phyloP scores from a whole-genome alignment of 768 basidiomycete genomes.

The Psilocybe cubensis region DNA sequence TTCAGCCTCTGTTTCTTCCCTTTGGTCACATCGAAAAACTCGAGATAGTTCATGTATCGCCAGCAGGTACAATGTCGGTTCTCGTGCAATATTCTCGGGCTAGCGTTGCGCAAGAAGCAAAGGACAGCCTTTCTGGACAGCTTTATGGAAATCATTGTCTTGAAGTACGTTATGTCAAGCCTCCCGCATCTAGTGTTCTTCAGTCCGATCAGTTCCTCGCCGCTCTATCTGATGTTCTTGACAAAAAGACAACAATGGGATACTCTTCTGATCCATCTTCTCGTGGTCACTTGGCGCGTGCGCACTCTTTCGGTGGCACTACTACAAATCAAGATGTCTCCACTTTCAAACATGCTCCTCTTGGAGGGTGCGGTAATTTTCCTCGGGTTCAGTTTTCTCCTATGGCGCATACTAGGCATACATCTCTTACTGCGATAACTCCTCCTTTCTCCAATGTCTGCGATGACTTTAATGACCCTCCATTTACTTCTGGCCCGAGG shows the following conservation, averaged over 20 bases:
- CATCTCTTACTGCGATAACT: conserved; percentile 15
- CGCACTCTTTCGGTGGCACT: neutral
- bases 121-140: conserved; percentile 62
- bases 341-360: neutral
- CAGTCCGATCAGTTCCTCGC: neutral
- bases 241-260: conserved; percentile 3
- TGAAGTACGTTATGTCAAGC: conserved; percentile 35
- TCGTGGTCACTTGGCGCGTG: neutral
- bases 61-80: conserved; percentile 51
- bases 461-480: conserved; percentile 5
- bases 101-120: conserved; percentile 66
- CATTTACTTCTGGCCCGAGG: conserved; percentile 5
- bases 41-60: conserved; percentile 47
- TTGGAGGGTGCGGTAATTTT: neutral
- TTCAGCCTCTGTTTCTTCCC: conserved; percentile 75
- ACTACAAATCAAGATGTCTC: neutral
- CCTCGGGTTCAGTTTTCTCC: neutral
- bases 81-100: conserved; percentile 65
- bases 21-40: conserved; percentile 72
- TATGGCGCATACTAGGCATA: conserved; percentile 10
- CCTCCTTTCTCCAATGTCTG: conserved; percentile 16
- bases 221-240: neutral
- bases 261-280: neutral
- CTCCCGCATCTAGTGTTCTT: conserved; percentile 8
- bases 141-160: conserved; percentile 54